These are phyloP conservation scores for Termitomyces sp. DNA, from an alignment of 768 basidiomycete species.

Conservation along the genomic window DNA sequence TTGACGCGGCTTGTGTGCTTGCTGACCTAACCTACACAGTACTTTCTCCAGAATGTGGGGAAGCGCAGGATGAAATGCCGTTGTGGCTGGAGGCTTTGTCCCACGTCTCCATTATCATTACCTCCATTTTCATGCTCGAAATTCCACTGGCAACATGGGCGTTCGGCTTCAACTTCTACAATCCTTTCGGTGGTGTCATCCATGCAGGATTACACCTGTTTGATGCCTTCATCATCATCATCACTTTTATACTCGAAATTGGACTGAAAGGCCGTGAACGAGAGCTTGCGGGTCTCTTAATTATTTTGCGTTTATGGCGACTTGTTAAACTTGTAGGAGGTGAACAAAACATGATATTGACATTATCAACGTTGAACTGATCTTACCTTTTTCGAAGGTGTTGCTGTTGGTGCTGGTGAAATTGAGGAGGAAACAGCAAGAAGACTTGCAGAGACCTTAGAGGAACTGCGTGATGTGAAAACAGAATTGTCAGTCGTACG, in stretches of 20 bases:
- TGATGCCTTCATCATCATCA: slow-evolving; percentile 64
- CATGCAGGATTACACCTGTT: slow-evolving; percentile 68
- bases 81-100: slow-evolving; percentile 59
- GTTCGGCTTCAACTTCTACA: slow-evolving; percentile 55
- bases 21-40: slow-evolving; percentile 66
- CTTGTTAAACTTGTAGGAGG: slow-evolving; percentile 66
- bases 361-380: background rate
- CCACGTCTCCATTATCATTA: slow-evolving; percentile 61
- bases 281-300: slow-evolving; percentile 65
- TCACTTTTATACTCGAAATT: slow-evolving; percentile 71
- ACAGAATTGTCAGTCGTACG: slow-evolving; percentile 37
- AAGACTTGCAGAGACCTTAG: slow-evolving; percentile 42
- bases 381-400: slow-evolving; percentile 35
- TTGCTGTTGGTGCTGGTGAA: slow-evolving; percentile 73
- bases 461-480: slow-evolving; percentile 39
- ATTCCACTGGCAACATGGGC: slow-evolving; percentile 68
- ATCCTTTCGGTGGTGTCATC: slow-evolving; percentile 48
- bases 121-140: slow-evolving; percentile 70
- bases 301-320: slow-evolving; percentile 76
- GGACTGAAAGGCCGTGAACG: slow-evolving; percentile 60
- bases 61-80: slow-evolving; percentile 34
- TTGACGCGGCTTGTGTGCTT: slow-evolving; percentile 69
- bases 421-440: slow-evolving; percentile 50
- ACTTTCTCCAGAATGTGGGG: slow-evolving; percentile 44
- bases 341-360: slow-evolving; percentile 13